These are phyloP conservation scores for Phytophthora constricta DNA, from an alignment of 352 stramenopile genomes.

Conservation along the genomic window DNA sequence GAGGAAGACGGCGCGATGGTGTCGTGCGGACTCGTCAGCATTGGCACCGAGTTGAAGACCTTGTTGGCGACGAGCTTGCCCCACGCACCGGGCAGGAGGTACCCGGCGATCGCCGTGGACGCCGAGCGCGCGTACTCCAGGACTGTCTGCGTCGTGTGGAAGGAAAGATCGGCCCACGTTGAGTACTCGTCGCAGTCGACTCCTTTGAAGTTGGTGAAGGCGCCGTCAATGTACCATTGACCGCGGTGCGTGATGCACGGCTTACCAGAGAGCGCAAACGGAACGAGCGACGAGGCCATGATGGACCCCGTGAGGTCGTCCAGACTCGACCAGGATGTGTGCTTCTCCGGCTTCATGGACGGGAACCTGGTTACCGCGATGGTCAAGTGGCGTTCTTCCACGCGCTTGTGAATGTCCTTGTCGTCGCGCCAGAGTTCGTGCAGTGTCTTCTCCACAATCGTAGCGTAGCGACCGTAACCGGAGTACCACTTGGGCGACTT, in stretches of 20 bases:
- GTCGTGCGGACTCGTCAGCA: slow-evolving; percentile 54
- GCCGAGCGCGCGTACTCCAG: slow-evolving; percentile 47
- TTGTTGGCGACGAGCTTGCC: slow-evolving; percentile 56
- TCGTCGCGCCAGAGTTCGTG: slow-evolving; percentile 63
- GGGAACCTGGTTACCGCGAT: slow-evolving; percentile 75
- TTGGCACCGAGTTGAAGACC: slow-evolving; percentile 51
- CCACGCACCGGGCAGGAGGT: slow-evolving; percentile 45
- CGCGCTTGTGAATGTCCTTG: slow-evolving; percentile 50
- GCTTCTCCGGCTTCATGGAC: slow-evolving; percentile 57
- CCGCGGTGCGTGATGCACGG: slow-evolving; percentile 67
- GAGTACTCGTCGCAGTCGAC: slow-evolving; percentile 66
- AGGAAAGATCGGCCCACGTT: slow-evolving; percentile 62
- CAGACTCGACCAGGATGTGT: slow-evolving; percentile 59
- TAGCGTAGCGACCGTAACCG: slow-evolving; percentile 66
- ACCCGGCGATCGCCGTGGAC: slow-evolving; percentile 45
- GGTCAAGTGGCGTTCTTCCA: slow-evolving; percentile 45
- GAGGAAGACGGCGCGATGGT: slow-evolving; percentile 41
- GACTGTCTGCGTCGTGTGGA: slow-evolving; percentile 56
- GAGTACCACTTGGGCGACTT: slow-evolving; percentile 64
- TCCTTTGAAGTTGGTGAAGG: slow-evolving; percentile 78
- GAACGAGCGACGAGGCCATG: slow-evolving; percentile 67
- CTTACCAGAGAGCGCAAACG: slow-evolving; percentile 68
- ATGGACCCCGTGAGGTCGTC: slow-evolving; percentile 76
- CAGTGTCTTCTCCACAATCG: slow-evolving; percentile 59
- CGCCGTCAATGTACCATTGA: slow-evolving; percentile 76